These are phyloP conservation scores for Mallotus japonicus DNA, from an alignment of 441 rosid genomes.

Conservation along the genomic window DNA sequence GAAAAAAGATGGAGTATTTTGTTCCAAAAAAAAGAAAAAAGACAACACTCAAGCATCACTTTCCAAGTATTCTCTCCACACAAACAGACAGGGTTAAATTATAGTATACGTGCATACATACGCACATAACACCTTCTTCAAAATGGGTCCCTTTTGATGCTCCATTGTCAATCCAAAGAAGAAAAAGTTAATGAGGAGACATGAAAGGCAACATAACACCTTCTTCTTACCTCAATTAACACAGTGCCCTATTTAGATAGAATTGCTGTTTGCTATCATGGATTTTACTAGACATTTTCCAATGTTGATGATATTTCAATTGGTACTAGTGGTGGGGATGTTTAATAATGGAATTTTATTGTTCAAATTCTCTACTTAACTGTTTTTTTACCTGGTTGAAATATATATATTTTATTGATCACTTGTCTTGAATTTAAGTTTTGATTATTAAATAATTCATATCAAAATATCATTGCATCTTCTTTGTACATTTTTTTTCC, in stretches of 20 bases:
- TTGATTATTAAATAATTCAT: background rate
- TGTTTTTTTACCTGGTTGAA: background rate
- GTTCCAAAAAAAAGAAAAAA: no score
- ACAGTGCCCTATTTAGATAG: background rate
- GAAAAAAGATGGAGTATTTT: no score
- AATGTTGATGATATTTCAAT: background rate
- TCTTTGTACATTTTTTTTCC: no score
- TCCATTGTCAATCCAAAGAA: background rate
- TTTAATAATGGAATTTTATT: background rate
- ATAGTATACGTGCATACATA: no score
- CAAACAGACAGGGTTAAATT: background rate
- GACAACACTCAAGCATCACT: background rate
- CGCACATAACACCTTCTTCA: background rate
- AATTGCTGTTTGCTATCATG: background rate
- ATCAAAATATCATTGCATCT: no score
- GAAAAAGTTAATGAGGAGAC: background rate
- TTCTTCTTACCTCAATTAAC: background rate
- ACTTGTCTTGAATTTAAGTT: no score
- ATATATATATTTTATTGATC: no score
- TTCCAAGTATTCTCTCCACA: background rate
- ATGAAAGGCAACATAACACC: background rate
- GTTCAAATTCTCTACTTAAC: background rate
- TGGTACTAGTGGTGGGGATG: background rate
- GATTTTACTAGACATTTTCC: constrained; percentile 5
- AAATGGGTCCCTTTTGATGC: constrained; percentile 7